Evolutionary conservation across 1,139 yeast species (phyloP), one percentile per base, ranked within the genome.

Genomic region (Candida sojae): DNA sequence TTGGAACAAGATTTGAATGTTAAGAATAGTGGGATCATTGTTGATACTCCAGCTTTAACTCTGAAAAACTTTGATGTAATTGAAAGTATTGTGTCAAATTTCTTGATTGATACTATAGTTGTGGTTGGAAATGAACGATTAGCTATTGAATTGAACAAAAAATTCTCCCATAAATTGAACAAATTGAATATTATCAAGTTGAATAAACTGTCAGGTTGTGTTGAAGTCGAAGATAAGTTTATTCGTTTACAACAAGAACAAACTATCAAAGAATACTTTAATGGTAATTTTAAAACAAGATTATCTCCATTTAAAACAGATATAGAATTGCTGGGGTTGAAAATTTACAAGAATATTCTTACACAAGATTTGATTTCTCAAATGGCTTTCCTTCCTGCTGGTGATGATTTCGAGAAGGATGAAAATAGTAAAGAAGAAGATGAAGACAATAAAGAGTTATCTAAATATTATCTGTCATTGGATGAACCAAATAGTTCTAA

Each of bases 231-330:
- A 53, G 95, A 86, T 44, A 71, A 81, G 13, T 89, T 73, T 61
- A 73, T 78, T 43, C 77, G 98, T 59, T 81, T 85, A 42, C 53
- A 78, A 28, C 98, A 93, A 63, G 88, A 91, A 58, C 79, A 82
- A 45, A 74, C 86, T 5, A 89, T 93, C 47, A 83, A 84, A 60
- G 96, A 91, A 60, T 95, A 93, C 64, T 95, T 95, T 60, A 90
- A 95, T 61, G 99, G 99, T 1, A 80, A 81, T 12, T 70, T 73
- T 39, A 77, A 77, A 46, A 80, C 83, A 7, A 82, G 86, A 5
- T 73, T 95, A 46, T 87, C 96, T 5, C 99, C 99, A 1, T 75
- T 73, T 58, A 76, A 74, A 52, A 75, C 79, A 1, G 80, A 73
- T 39, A 67, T 75, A 41, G 76, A 70, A 48, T 55, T 64, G 11